Conservation (phyloP, 169 alveolate species). For the Babesia caballi region DNA sequence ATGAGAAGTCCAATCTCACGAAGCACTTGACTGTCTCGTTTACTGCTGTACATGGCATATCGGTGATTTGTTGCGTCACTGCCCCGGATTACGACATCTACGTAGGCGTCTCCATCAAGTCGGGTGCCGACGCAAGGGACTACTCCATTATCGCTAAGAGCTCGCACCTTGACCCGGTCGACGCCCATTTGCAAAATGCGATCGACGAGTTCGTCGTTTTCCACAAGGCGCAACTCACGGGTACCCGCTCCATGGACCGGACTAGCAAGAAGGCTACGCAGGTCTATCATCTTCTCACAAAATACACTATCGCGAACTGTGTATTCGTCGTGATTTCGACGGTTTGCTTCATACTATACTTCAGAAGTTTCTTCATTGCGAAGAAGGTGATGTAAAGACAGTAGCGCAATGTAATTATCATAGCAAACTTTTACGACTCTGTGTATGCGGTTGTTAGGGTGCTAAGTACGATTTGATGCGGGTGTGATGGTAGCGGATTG, state of each 20-base stretch:
- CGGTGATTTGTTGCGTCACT: slow-evolving; percentile 45
- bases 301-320: slow-evolving; percentile 61
- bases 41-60: slow-evolving; percentile 53
- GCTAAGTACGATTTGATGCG: too few species aligned
- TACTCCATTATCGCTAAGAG: slow-evolving; percentile 66
- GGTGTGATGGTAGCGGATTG: too few species aligned
- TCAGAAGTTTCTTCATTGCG: slow-evolving; percentile 60
- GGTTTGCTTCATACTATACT: slow-evolving; percentile 41
- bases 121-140: slow-evolving; percentile 67
- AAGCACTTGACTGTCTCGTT: slow-evolving; percentile 47
- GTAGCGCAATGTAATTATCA: too few species aligned
- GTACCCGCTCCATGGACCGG: slow-evolving; percentile 52
- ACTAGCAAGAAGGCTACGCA: slow-evolving; percentile 59
- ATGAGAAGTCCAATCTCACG: slow-evolving; percentile 13
- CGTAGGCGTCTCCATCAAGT: slow-evolving; percentile 34
- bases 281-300: slow-evolving; percentile 46
- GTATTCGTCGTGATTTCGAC: slow-evolving; percentile 53
- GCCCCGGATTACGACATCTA: slow-evolving; percentile 28
- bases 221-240: slow-evolving; percentile 68
- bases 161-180: slow-evolving; percentile 61
- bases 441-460: too few species aligned
- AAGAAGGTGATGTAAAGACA: slow-evolving; percentile 61
- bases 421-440: too few species aligned
- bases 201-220: slow-evolving; percentile 62
- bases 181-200: slow-evolving; percentile 56